phyloP scores from a whole-genome alignment of 768 basidiomycete species.

The Chalciporus pseudorubinellus region DNA sequence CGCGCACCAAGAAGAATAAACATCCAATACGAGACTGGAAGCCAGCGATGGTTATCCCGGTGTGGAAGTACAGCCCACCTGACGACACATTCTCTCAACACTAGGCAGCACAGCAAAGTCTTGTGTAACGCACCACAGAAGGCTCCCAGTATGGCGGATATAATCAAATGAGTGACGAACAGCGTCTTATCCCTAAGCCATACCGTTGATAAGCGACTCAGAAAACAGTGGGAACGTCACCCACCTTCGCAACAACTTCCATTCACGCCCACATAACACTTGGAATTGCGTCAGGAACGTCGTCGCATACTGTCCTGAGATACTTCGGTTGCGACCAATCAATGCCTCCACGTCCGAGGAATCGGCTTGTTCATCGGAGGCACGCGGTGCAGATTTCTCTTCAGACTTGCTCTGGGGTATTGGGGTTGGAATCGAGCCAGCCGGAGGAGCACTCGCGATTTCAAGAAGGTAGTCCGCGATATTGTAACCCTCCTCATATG shows the following conservation, averaged over 20 bases:
- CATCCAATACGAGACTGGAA: conserved; percentile 95
- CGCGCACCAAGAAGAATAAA: conserved; percentile 81
- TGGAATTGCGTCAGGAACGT: conserved; percentile 90
- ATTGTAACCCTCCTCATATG: conserved; percentile 81
- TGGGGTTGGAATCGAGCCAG: conserved; percentile 40
- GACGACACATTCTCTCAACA: not conserved
- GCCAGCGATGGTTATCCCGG: conserved; percentile 78
- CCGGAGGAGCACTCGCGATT: conserved; percentile 68
- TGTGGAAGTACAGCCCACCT: conserved; percentile 88
- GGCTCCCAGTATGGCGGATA: conserved; percentile 74
- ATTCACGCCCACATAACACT: conserved; percentile 78
- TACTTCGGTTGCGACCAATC: conserved; percentile 11
- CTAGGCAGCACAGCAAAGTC: not conserved
- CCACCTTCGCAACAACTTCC: conserved; percentile 73
- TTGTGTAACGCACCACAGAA: conserved; percentile 63
- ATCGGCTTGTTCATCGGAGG: conserved; percentile 14
- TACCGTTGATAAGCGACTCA: not conserved
- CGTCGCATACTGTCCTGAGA: conserved; percentile 49
- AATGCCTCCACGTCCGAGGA: conserved; percentile 20
- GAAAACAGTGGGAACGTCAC: conserved; percentile 7
- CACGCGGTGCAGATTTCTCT: not conserved
- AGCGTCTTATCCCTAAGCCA: conserved; percentile 71
- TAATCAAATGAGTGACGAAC: conserved; percentile 73
- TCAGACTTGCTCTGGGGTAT: conserved; percentile 4
- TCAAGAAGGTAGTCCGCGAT: conserved; percentile 92